These are phyloP conservation scores for Lentinus tigrinus DNA, from an alignment of 768 basidiomycete species.

Conservation along the genomic window DNA sequence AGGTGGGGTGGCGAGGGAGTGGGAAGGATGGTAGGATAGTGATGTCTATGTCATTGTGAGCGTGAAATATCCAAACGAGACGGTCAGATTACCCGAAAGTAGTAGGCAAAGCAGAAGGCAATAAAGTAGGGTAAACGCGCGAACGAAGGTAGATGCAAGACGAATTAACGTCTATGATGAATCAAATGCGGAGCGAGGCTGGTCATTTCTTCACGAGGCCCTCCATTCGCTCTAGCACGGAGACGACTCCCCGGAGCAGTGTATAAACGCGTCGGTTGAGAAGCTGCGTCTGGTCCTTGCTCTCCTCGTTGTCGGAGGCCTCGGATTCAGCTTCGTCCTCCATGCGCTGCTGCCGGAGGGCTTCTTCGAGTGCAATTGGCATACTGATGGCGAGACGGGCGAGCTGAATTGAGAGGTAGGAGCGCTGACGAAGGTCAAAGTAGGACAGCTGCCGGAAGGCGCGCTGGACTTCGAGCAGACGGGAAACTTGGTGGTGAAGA, in stretches of 20 bases:
- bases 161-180: not conserved
- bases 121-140: not conserved
- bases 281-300: constrained; percentile 25
- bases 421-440: constrained; percentile 73
- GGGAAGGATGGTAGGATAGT: not conserved
- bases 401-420: constrained; percentile 73
- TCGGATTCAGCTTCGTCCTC: constrained; percentile 23
- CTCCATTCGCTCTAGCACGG: constrained; percentile 68
- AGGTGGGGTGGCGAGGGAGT: not conserved
- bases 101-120: not conserved
- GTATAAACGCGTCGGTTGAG: constrained; percentile 59
- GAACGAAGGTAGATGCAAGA: not conserved
- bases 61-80: not conserved
- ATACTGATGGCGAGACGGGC: constrained; percentile 74
- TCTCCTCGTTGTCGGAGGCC: constrained; percentile 12
- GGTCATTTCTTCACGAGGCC: constrained; percentile 34
- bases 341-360: constrained; percentile 44
- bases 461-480: constrained; percentile 80
- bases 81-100: not conserved
- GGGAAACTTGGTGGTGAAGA: constrained; percentile 68
- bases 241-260: constrained; percentile 61
- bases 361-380: constrained; percentile 71
- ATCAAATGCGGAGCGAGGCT: not conserved
- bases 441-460: constrained; percentile 74
- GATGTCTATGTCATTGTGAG: not conserved